These are phyloP conservation scores for Aspergillus pseudotamarii DNA, from an alignment of 2,329 filamentous ascomycete genomes.

Conservation along the genomic window DNA sequence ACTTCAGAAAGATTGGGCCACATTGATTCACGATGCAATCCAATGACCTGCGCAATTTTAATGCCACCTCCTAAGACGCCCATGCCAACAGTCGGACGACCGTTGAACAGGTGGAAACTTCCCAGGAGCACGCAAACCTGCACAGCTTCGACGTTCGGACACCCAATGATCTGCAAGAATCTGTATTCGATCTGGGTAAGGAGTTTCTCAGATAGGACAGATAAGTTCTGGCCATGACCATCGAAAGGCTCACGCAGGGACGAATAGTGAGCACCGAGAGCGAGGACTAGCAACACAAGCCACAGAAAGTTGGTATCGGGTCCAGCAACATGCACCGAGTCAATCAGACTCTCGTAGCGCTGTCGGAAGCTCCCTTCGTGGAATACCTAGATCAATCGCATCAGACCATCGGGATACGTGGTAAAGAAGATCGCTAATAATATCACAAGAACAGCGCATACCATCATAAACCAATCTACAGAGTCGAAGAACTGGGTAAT, in stretches of 20 bases:
- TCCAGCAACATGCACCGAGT: neutral
- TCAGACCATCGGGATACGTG: neutral
- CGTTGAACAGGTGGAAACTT: conserved; percentile 16
- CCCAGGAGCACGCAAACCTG: conserved; percentile 16
- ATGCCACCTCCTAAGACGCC: conserved; percentile 12
- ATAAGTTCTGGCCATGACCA: neutral
- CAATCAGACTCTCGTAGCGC: conserved; percentile 14
- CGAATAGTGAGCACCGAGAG: conserved; percentile 11
- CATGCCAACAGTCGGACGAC: conserved; percentile 12
- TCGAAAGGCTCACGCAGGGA: neutral
- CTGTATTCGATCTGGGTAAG: conserved; percentile 9
- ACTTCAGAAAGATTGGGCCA: conserved; percentile 5
- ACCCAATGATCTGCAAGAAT: conserved; percentile 6
- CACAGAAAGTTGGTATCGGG: conserved; percentile 12
- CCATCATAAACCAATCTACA: conserved; percentile 19
- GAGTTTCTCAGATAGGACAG: conserved; percentile 4
- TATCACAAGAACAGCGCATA: conserved; percentile 3
- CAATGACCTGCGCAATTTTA: conserved; percentile 14
- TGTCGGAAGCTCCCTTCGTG: conserved; percentile 17
- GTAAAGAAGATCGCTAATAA: neutral
- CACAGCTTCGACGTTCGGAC: conserved; percentile 10
- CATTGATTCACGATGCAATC: conserved; percentile 8
- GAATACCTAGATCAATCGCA: conserved; percentile 9
- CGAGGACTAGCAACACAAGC: conserved; percentile 11
- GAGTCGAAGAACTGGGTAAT: conserved; percentile 13